Conservation (phyloP, 345 rosid species). For the Aurinia saxatilis region DNA sequence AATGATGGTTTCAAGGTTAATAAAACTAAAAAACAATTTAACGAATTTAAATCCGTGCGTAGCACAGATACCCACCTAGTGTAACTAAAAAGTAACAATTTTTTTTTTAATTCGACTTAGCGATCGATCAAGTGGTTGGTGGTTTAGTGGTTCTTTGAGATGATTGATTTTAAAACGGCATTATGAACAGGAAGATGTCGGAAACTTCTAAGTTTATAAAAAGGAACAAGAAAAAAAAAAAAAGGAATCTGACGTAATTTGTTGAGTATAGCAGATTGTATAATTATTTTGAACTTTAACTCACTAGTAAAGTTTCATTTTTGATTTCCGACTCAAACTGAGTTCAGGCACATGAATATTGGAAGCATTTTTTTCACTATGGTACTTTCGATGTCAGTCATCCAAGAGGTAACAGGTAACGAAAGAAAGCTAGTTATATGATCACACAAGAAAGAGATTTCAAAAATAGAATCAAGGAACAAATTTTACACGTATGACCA, state of each 20-base stretch:
- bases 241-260: neutral
- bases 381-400: neutral
- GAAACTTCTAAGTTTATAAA: too few relatives aligned
- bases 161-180: too few relatives aligned
- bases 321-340: neutral
- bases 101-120: too few relatives aligned
- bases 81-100: too few relatives aligned
- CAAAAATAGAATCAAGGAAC: neutral
- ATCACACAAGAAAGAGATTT: neutral
- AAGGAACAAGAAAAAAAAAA: too few relatives aligned
- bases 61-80: too few relatives aligned
- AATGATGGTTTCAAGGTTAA: too few relatives aligned
- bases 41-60: too few relatives aligned
- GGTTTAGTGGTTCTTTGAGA: too few relatives aligned
- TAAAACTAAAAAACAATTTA: too few relatives aligned
- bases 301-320: neutral
- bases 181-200: too few relatives aligned
- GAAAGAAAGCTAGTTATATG: neutral
- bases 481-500: constrained; percentile 9
- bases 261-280: neutral
- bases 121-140: too few relatives aligned
- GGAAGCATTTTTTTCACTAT: neutral
- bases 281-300: neutral
- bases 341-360: neutral
- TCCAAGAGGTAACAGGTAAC: neutral